These are phyloP conservation scores for Salix caprea DNA, from an alignment of 345 rosid species.

Conservation along the genomic window DNA sequence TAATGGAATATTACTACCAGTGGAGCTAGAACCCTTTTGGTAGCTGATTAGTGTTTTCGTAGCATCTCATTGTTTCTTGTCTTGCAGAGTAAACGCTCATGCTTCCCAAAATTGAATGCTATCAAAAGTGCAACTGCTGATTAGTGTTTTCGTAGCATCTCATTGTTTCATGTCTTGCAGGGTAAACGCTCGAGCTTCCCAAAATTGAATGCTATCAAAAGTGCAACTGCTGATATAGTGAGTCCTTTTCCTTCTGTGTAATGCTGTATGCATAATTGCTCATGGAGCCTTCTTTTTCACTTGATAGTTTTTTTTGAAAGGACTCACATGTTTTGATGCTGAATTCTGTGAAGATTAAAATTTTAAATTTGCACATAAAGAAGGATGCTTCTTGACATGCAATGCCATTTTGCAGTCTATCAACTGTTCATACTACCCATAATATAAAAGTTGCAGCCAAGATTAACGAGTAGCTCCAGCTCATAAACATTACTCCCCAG, in stretches of 20 bases:
- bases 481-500: neutral
- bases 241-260: constrained; percentile 30
- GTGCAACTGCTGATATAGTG: constrained; percentile 87
- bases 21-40: neutral
- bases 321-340: neutral
- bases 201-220: constrained; percentile 78
- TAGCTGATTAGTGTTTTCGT: constrained; percentile 16
- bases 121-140: constrained; percentile 88
- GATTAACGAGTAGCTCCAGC: neutral
- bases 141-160: constrained; percentile 19
- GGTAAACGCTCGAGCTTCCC: constrained; percentile 80
- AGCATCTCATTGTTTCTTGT: constrained; percentile 10
- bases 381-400: neutral
- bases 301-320: neutral
- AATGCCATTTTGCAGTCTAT: neutral
- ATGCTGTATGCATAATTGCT: neutral
- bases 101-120: constrained; percentile 86
- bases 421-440: neutral
- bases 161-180: constrained; percentile 39
- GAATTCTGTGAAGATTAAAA: neutral
- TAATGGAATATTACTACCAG: neutral
- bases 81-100: constrained; percentile 70
- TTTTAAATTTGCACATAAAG: neutral
- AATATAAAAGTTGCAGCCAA: neutral
- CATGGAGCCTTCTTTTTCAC: constrained; percentile 1